phyloP scores from a whole-genome alignment of 495 filamentous ascomycete species.

The Tuber calosporum region DNA sequence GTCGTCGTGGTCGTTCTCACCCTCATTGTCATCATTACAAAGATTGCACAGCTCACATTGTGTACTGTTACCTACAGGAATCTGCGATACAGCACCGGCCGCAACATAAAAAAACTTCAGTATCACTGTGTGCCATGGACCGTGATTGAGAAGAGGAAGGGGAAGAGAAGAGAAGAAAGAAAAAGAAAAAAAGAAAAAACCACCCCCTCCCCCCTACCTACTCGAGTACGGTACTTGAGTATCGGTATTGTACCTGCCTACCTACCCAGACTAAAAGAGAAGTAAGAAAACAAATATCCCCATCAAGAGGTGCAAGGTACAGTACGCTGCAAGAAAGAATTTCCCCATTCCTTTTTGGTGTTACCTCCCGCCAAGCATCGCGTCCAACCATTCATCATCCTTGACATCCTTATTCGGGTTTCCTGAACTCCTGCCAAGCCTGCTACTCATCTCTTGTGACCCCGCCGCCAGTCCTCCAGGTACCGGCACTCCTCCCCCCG shows the following conservation, averaged over 20 bases:
- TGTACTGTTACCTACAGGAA: background rate
- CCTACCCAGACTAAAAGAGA: background rate
- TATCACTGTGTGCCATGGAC: background rate
- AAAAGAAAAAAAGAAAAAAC: background rate
- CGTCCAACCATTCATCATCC: conserved; percentile 38
- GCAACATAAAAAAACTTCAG: conserved; percentile 1
- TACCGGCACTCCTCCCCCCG: conserved; percentile 2
- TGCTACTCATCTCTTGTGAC: conserved; percentile 32
- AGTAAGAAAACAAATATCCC: background rate
- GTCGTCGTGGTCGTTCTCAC: background rate
- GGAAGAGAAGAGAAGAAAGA: background rate
- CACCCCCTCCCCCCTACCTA: background rate
- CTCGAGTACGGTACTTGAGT: no score
- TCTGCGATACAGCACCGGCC: background rate
- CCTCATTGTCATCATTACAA: background rate
- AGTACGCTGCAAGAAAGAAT: background rate
- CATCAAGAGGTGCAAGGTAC: background rate
- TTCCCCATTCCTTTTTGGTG: background rate
- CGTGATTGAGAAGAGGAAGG: no score
- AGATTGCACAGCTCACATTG: conserved; percentile 1
- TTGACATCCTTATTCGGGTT: conserved; percentile 23
- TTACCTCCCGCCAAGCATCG: conserved; percentile 35
- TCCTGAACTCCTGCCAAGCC: conserved; percentile 33
- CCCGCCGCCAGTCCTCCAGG: conserved; percentile 13
- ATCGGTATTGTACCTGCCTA: no score